Evolutionary conservation across 2,329 filamentous ascomycete genomes (phyloP).

Genomic region (Colletotrichum magnum): DNA sequence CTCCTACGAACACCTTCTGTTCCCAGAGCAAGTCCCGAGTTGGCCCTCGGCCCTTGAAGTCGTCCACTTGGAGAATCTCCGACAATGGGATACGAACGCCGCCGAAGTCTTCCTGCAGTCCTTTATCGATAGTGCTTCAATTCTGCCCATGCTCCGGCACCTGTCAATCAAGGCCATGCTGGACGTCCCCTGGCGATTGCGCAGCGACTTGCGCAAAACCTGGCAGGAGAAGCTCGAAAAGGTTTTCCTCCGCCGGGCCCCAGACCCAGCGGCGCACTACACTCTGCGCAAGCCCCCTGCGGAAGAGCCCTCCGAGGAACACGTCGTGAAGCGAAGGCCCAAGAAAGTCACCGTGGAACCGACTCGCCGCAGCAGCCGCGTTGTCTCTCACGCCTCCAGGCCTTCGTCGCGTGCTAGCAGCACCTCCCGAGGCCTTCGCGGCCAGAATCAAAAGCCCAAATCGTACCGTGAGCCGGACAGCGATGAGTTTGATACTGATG

Average conservation of each 20-base stretch:
- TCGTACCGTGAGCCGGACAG: slow-evolving; percentile 64
- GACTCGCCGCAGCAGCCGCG: slow-evolving; percentile 55
- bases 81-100: slow-evolving; percentile 77
- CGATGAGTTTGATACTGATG: slow-evolving; percentile 55
- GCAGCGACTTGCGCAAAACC: slow-evolving; percentile 82
- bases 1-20: slow-evolving; percentile 79
- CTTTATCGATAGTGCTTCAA: slow-evolving; percentile 78
- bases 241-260: slow-evolving; percentile 71
- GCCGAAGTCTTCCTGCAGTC: slow-evolving; percentile 86
- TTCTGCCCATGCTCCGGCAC: slow-evolving; percentile 76
- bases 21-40: slow-evolving; percentile 74
- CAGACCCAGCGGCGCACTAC: slow-evolving; percentile 53
- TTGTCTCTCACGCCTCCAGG: slow-evolving; percentile 46
- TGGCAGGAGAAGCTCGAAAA: slow-evolving; percentile 81
- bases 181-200: slow-evolving; percentile 84
- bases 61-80: slow-evolving; percentile 83
- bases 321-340: slow-evolving; percentile 18
- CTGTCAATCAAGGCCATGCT: slow-evolving; percentile 84
- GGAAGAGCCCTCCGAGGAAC: neutral
- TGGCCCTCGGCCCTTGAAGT: slow-evolving; percentile 83
- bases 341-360: slow-evolving; percentile 37
- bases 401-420: slow-evolving; percentile 49
- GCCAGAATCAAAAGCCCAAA: slow-evolving; percentile 34
- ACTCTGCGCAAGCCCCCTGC: slow-evolving; percentile 42
- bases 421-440: slow-evolving; percentile 44